A percentile compares a stretch with the other conserved stretches of the same genome.
Evolutionary conservation across 1,284 basidiomycete genomes (phyloP).

Genomic region (Waitea zeae): DNA sequence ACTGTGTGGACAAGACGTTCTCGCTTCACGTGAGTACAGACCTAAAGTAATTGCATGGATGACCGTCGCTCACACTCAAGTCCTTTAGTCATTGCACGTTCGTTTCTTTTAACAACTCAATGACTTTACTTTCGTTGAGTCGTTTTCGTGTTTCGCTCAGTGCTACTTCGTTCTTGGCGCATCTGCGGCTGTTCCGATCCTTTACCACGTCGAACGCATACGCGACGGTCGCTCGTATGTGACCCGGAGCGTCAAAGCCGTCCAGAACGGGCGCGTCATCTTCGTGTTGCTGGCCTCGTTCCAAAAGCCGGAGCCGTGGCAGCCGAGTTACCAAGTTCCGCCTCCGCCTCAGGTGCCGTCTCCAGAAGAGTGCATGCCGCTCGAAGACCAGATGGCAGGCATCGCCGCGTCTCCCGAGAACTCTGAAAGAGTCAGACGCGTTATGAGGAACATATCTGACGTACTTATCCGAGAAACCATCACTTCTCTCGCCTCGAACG

Average conservation of each 20-base stretch:
- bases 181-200: constrained; percentile 58
- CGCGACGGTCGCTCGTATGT: constrained; percentile 63
- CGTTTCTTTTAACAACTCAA: too few relatives aligned
- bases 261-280: constrained; percentile 60
- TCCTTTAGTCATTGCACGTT: not conserved
- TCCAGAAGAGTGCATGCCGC: constrained; percentile 51
- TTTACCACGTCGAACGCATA: constrained; percentile 78
- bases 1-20: constrained; percentile 50
- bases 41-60: constrained; percentile 22
- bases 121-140: too few relatives aligned
- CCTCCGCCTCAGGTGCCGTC: constrained; percentile 38
- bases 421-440: too few relatives aligned
- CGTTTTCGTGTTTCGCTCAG: constrained; percentile 22
- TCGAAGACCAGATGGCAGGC: constrained; percentile 21
- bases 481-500: too few relatives aligned
- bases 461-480: too few relatives aligned
- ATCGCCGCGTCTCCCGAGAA: not conserved
- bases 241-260: constrained; percentile 59
- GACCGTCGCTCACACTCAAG: too few relatives aligned
- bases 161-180: constrained; percentile 75
- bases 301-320: constrained; percentile 63
- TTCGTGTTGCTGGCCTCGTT: constrained; percentile 83
- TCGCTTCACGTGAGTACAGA: constrained; percentile 46
- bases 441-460: too few relatives aligned
- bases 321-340: constrained; percentile 45